Evolutionary conservation across 2,329 filamentous ascomycete species (phyloP).

Genomic region (Calonectria pauciramosa): DNA sequence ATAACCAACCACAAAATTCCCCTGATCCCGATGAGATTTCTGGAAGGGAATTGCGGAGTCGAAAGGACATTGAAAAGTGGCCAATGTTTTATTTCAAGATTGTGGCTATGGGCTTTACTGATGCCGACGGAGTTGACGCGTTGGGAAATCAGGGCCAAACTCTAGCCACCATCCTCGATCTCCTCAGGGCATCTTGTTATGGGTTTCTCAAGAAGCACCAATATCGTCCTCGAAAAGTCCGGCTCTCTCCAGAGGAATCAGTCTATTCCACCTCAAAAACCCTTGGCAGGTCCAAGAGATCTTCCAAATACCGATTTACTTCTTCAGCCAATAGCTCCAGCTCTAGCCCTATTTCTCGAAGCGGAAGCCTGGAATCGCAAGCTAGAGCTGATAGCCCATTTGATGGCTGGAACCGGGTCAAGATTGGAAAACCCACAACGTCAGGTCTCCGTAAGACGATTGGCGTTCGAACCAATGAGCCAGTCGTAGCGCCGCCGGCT

Average conservation of each 20-base stretch:
- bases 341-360: constrained; percentile 26
- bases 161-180: constrained; percentile 65
- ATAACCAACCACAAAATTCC: constrained; percentile 48
- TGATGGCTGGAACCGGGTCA: constrained; percentile 55
- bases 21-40: constrained; percentile 63
- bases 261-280: constrained; percentile 43
- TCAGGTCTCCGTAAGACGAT: constrained; percentile 6
- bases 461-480: constrained; percentile 15
- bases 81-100: constrained; percentile 91
- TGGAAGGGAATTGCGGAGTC: constrained; percentile 63
- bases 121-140: constrained; percentile 52
- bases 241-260: constrained; percentile 38
- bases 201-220: constrained; percentile 83
- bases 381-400: constrained; percentile 45
- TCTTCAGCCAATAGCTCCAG: constrained; percentile 32
- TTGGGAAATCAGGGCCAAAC: constrained; percentile 62
- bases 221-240: constrained; percentile 68
- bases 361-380: constrained; percentile 8
- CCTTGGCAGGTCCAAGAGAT: constrained; percentile 31
- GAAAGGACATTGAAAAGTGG: constrained; percentile 80
- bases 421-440: constrained; percentile 42
- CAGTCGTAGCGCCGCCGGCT: background rate
- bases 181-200: constrained; percentile 77
- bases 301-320: constrained; percentile 25
- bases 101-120: constrained; percentile 49